Conservation (phyloP, 2,329 filamentous ascomycete genomes). For the Tolypocladium nubicola region DNA sequence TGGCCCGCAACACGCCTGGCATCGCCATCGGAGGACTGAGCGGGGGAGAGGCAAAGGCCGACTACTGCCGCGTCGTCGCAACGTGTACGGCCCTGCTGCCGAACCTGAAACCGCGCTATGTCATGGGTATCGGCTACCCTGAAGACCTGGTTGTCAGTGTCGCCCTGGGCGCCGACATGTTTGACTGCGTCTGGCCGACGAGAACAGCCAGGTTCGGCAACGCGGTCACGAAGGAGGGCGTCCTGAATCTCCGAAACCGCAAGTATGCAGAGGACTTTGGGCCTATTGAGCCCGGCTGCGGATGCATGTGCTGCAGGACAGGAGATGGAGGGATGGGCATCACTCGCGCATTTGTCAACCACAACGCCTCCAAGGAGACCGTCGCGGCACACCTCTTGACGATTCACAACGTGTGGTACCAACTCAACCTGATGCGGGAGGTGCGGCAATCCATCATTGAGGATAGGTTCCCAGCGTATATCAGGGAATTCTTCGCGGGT, state of each 20-base stretch:
- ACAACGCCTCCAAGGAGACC: slow-evolving; percentile 89
- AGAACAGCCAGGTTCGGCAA: slow-evolving; percentile 94
- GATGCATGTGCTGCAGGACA: slow-evolving; percentile 64
- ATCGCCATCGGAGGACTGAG: slow-evolving; percentile 94
- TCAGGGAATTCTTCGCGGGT: slow-evolving; percentile 66
- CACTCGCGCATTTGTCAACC: slow-evolving; percentile 81
- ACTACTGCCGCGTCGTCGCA: slow-evolving; percentile 83
- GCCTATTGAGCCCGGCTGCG: slow-evolving; percentile 74
- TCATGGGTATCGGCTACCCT: slow-evolving; percentile 97
- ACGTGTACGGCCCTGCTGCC: slow-evolving; percentile 80
- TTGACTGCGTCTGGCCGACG: slow-evolving; percentile 98
- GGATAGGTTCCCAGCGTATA: slow-evolving; percentile 68
- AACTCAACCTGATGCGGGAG: slow-evolving; percentile 71
- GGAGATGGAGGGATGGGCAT: slow-evolving; percentile 66
- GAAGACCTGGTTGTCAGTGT: slow-evolving; percentile 92
- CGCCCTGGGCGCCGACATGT: slow-evolving; percentile 95
- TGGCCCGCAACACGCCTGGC: slow-evolving; percentile 81
- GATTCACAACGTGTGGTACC: slow-evolving; percentile 92
- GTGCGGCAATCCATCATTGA: slow-evolving; percentile 69
- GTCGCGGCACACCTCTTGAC: slow-evolving; percentile 76
- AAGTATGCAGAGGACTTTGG: slow-evolving; percentile 69
- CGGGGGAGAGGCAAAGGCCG: slow-evolving; percentile 86
- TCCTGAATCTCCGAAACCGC: slow-evolving; percentile 75
- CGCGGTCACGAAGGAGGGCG: slow-evolving; percentile 70
- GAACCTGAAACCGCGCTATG: slow-evolving; percentile 89